A percentile compares a stretch with the other conserved stretches of the same genome.
Evolutionary conservation across 495 filamentous ascomycete genomes (phyloP).

Genomic region (Neurospora pannonica): DNA sequence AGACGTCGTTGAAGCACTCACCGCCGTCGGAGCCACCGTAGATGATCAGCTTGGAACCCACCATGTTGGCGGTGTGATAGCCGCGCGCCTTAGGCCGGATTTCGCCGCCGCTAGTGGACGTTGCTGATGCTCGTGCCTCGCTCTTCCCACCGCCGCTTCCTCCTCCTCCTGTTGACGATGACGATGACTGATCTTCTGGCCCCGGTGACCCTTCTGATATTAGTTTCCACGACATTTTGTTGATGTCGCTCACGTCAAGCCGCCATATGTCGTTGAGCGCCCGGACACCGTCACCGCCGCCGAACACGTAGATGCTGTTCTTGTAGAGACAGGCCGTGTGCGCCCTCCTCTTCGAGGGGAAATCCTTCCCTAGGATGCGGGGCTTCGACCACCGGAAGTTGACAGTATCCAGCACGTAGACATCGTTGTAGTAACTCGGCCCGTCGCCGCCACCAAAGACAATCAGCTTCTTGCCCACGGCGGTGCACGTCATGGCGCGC

Average conservation of each 20-base stretch:
- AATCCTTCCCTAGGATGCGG: constrained; percentile 40
- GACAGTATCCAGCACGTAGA: constrained; percentile 57
- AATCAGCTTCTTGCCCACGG: constrained; percentile 55
- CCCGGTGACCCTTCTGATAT: constrained; percentile 30
- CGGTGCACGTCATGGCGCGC: constrained; percentile 58
- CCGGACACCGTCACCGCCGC: constrained; percentile 54
- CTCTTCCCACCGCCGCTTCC: background rate
- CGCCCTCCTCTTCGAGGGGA: constrained; percentile 47
- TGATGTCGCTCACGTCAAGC: constrained; percentile 51
- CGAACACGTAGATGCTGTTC: constrained; percentile 58
- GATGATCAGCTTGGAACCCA: constrained; percentile 57
- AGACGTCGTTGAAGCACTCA: constrained; percentile 60
- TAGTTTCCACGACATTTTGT: constrained; percentile 54
- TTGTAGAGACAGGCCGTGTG: constrained; percentile 59
- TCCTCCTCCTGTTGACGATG: background rate
- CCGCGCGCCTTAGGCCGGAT: constrained; percentile 48
- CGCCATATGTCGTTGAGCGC: constrained; percentile 61
- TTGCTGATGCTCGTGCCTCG: background rate
- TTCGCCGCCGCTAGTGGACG: constrained; percentile 7
- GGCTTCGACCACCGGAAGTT: constrained; percentile 52
- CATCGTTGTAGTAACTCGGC: constrained; percentile 58
- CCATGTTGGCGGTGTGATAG: constrained; percentile 63
- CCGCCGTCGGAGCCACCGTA: constrained; percentile 57
- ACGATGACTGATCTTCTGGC: constrained; percentile 8
- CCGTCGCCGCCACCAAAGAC: constrained; percentile 59